These are phyloP conservation scores for Roridomyces roridus DNA, from an alignment of 768 basidiomycete genomes.

Conservation along the genomic window DNA sequence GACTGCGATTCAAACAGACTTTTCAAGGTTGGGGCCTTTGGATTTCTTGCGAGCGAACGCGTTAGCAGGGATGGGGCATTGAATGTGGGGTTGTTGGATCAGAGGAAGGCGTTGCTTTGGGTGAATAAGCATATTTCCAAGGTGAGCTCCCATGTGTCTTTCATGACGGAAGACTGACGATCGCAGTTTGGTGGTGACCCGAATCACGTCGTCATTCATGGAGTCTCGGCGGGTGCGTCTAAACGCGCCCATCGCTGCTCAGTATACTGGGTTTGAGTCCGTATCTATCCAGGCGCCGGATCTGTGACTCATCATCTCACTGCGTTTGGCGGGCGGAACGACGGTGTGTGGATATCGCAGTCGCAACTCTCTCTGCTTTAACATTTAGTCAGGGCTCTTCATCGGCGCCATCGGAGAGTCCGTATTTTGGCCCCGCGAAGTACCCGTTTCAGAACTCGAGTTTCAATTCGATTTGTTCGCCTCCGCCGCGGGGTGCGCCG, in stretches of 20 bases:
- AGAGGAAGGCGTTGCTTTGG: slow-evolving; percentile 14
- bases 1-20: too few species aligned
- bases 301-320: slow-evolving; percentile 15
- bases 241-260: too few species aligned
- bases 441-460: slow-evolving; percentile 11
- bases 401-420: slow-evolving; percentile 15
- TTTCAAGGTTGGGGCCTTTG: slow-evolving; percentile 12
- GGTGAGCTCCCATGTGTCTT: slow-evolving; percentile 1
- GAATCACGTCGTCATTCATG: slow-evolving; percentile 14
- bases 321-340: slow-evolving; percentile 16
- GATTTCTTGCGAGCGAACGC: slow-evolving; percentile 16
- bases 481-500: slow-evolving; percentile 7
- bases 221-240: slow-evolving; percentile 14
- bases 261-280: too few species aligned
- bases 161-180: background rate
- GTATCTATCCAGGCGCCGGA: too few species aligned
- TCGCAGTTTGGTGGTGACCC: slow-evolving; percentile 16
- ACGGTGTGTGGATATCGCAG: too few species aligned
- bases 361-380: too few species aligned
- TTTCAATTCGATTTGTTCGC: slow-evolving; percentile 21
- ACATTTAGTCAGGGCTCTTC: too few species aligned
- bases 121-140: slow-evolving; percentile 18
- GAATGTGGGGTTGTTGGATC: slow-evolving; percentile 15
- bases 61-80: slow-evolving; percentile 7
- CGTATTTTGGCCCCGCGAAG: slow-evolving; percentile 11